A percentile compares a stretch with the other conserved stretches of the same genome.
Conservation (phyloP, 495 filamentous ascomycete genomes). For the Penicillium steckii region DNA sequence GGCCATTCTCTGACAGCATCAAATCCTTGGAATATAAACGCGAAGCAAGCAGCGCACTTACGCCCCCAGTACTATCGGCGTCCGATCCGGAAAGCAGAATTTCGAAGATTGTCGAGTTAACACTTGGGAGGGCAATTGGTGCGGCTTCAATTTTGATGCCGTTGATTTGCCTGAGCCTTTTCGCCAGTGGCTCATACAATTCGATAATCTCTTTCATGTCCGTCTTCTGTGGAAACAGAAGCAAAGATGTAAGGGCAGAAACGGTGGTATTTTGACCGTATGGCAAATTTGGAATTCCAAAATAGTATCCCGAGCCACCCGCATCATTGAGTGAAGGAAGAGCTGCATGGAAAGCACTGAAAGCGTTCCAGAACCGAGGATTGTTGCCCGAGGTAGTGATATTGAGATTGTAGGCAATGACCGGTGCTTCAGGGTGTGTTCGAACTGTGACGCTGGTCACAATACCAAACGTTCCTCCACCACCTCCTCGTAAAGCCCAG, state of each 20-base stretch:
- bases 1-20: slow-evolving; percentile 21
- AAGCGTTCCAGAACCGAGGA: slow-evolving; percentile 32
- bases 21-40: slow-evolving; percentile 33
- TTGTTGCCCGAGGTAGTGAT: slow-evolving; percentile 20
- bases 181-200: slow-evolving; percentile 17
- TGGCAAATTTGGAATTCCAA: slow-evolving; percentile 23
- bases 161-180: slow-evolving; percentile 12
- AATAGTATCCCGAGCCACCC: slow-evolving; percentile 39
- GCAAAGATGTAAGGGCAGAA: slow-evolving; percentile 12
- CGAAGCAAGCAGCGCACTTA: slow-evolving; percentile 14
- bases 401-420: slow-evolving; percentile 32
- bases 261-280: slow-evolving; percentile 4
- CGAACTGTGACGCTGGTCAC: slow-evolving; percentile 47
- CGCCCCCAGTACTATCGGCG: slow-evolving; percentile 22
- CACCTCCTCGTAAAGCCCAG: slow-evolving; percentile 50
- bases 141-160: slow-evolving; percentile 15
- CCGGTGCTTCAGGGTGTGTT: slow-evolving; percentile 32
- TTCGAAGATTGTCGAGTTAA: slow-evolving; percentile 16
- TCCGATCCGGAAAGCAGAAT: slow-evolving; percentile 10
- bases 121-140: slow-evolving; percentile 15
- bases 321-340: slow-evolving; percentile 29
- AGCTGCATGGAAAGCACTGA: slow-evolving; percentile 30
- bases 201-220: slow-evolving; percentile 12
- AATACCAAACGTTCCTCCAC: slow-evolving; percentile 50
- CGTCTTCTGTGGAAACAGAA: slow-evolving; percentile 29